Evolutionary conservation across 2,329 filamentous ascomycete species (phyloP).

Genomic region (Colletotrichum sp.): DNA sequence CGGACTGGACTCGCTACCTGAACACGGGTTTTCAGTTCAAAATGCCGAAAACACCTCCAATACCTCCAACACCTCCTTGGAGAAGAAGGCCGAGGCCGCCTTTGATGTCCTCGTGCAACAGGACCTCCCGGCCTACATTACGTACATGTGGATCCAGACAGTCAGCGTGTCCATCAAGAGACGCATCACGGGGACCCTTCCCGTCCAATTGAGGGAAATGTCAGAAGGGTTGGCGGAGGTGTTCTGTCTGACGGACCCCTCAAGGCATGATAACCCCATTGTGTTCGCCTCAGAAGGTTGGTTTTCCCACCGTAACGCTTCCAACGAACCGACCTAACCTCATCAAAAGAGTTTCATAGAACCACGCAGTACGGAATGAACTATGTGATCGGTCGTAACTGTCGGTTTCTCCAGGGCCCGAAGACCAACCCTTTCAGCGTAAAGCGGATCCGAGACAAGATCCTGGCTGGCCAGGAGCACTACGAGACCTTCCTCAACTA

Average conservation of each 20-base stretch:
- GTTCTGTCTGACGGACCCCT: slow-evolving; percentile 79
- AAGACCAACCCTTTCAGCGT: slow-evolving; percentile 70
- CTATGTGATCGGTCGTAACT: slow-evolving; percentile 78
- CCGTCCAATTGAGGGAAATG: slow-evolving; percentile 68
- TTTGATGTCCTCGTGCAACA: slow-evolving; percentile 70
- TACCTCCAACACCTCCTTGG: slow-evolving; percentile 60
- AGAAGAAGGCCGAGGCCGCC: slow-evolving; percentile 67
- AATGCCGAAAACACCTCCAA: slow-evolving; percentile 60
- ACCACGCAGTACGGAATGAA: slow-evolving; percentile 78
- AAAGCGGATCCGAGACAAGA: slow-evolving; percentile 64
- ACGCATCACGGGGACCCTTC: slow-evolving; percentile 71
- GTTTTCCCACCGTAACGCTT: background rate
- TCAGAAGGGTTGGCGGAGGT: slow-evolving; percentile 79
- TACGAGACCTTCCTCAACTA: slow-evolving; percentile 81
- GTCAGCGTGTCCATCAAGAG: slow-evolving; percentile 73
- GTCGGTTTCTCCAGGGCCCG: slow-evolving; percentile 79
- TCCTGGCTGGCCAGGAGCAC: slow-evolving; percentile 69
- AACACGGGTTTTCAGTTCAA: slow-evolving; percentile 59
- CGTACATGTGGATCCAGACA: slow-evolving; percentile 70
- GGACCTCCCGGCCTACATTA: slow-evolving; percentile 75
- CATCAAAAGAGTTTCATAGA: slow-evolving; percentile 65
- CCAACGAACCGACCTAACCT: background rate
- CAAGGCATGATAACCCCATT: slow-evolving; percentile 75
- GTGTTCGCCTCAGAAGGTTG: slow-evolving; percentile 78
- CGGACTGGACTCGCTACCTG: slow-evolving; percentile 61